Evolutionary conservation across 495 filamentous ascomycete genomes (phyloP), one percentile per base, ranked within the genome.

Genomic region (Aspergillus haitiensis): DNA sequence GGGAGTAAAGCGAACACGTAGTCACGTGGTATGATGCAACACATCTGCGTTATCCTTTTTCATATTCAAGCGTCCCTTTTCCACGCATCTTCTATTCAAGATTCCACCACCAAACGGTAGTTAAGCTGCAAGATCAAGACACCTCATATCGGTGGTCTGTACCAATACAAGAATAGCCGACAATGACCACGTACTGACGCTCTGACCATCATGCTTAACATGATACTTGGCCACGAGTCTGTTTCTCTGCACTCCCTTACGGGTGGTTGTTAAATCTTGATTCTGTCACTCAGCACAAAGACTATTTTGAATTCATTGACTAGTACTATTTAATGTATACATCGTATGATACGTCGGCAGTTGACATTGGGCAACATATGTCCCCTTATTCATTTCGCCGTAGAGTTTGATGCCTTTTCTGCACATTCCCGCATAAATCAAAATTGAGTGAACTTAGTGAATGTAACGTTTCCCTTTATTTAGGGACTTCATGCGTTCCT

Each of bases 401-500:
- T 27, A 27, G 21, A 27, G 21, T 27, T 27, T 27, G 21, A 27
- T 27, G 21, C 1, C 21, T 27, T 27, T 27, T 27, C 21, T 27
- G 21, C 21, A 27, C 21, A 27, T 27, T 27, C 21, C 21, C 21
- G 3, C 21, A 27, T 27, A 27, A 27, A 27, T 27, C 21, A 27
- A 27, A 27, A 55, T 39, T 47, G 16, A 16, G 12, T 27, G 21
- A 27, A 42, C 34, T 52, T 21, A 33, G 5, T 11, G 31, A 36
- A 51, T 31, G 48, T 39, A 32, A 8, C 36, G 32, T 27, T 40
- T 55, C 34, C 78, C 81, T 71, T 88, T 84, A 75, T 90, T 90
- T 63, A 91, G 63, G 64, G 84, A 82, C 65, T 84, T 73, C 46
- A 81, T 82, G 68, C 83, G 87, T 5, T 81, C 84, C 60, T 80